Percentiles rank a stretch among this genome's conserved stretches.
Conservation (phyloP, 768 basidiomycete species). For the Rhizopogon vulgaris region DNA sequence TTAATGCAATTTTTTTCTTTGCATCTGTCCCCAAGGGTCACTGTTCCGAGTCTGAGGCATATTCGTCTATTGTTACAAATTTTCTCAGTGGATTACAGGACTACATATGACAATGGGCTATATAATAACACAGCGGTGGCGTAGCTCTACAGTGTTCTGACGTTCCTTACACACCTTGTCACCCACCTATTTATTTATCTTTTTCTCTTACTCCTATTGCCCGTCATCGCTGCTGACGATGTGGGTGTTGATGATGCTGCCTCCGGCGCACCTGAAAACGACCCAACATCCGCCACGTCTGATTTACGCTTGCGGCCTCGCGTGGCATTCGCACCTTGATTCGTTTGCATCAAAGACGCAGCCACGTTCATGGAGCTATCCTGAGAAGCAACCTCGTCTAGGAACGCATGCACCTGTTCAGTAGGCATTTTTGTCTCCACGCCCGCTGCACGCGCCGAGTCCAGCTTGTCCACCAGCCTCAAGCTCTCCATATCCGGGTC, state of each 20-base stretch:
- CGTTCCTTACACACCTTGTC: neutral
- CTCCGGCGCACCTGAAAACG: neutral
- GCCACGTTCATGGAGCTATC: conserved; percentile 12
- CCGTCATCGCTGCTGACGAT: conserved; percentile 4
- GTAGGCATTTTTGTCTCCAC: conserved; percentile 24
- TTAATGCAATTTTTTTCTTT: neutral
- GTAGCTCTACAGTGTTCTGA: neutral
- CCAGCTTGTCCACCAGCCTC: conserved; percentile 26
- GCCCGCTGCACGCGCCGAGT: conserved; percentile 24
- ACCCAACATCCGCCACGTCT: conserved; percentile 17
- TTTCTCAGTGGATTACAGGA: conserved; percentile 2
- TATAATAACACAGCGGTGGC: neutral
- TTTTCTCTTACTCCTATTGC: conserved; percentile 23
- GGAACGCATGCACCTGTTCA: conserved; percentile 35
- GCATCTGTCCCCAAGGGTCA: neutral
- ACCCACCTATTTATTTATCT: conserved; percentile 12
- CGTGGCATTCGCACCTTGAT: neutral
- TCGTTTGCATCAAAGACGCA: neutral
- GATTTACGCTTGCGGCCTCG: conserved; percentile 37
- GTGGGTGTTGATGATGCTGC: neutral
- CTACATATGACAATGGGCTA: conserved; percentile 1
- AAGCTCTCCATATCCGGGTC: conserved; percentile 20
- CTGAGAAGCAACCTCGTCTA: conserved; percentile 36
- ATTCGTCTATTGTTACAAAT: neutral
- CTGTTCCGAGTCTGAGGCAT: too few species aligned